phyloP scores from a whole-genome alignment of 2,329 filamentous ascomycete genomes.

The Paracamarosporium sp. region DNA sequence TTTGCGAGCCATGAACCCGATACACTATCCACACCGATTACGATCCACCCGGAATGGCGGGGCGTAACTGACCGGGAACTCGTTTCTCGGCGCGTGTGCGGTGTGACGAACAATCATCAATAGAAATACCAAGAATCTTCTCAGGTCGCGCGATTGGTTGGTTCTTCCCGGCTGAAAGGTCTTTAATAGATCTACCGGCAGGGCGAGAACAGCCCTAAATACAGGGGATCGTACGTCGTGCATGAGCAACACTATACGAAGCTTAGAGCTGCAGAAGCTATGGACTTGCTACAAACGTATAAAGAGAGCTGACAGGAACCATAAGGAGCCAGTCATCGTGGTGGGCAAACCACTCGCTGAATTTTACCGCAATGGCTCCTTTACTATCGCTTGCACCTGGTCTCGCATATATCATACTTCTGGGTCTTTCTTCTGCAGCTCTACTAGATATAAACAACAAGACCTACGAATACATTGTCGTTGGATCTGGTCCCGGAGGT shows the following conservation, averaged over 20 bases:
- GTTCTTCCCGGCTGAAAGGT: slow-evolving; percentile 9
- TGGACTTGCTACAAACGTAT: not conserved
- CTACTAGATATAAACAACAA: slow-evolving; percentile 19
- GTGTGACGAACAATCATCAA: slow-evolving; percentile 6
- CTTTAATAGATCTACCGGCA: slow-evolving; percentile 14
- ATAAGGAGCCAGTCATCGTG: not conserved
- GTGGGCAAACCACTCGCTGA: not conserved
- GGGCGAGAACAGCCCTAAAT: slow-evolving; percentile 16
- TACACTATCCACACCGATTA: not conserved
- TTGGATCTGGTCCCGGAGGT: slow-evolving; percentile 55
- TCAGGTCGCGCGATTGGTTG: slow-evolving; percentile 3
- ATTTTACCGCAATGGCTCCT: slow-evolving; percentile 21
- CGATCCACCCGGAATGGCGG: slow-evolving; percentile 5
- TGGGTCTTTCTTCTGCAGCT: slow-evolving; percentile 15
- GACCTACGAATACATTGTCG: slow-evolving; percentile 66
- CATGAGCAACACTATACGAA: slow-evolving; percentile 12
- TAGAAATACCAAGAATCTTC: not conserved
- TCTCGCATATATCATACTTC: slow-evolving; percentile 12
- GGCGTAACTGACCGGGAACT: slow-evolving; percentile 10
- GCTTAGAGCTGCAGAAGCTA: slow-evolving; percentile 4
- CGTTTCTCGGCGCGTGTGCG: not conserved
- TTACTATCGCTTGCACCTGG: slow-evolving; percentile 11
- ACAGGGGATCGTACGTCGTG: slow-evolving; percentile 11
- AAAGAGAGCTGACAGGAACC: not conserved
- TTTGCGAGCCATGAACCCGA: not conserved